Conservation (phyloP, 805 yeast species). For the Saturnispora besseyi region DNA sequence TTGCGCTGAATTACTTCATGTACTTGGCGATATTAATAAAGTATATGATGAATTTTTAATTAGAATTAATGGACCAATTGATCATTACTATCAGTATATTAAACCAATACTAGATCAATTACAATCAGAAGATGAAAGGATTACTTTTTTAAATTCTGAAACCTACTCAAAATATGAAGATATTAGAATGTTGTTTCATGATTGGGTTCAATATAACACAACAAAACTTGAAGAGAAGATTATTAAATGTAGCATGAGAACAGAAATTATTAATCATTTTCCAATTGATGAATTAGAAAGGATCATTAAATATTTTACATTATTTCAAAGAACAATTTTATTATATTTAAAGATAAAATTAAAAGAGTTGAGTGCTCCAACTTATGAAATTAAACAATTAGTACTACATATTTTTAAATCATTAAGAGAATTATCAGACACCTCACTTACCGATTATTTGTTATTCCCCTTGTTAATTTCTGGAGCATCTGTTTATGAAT, state of each 20-base stretch:
- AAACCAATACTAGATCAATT: slow-evolving; percentile 5
- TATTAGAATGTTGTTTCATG: slow-evolving; percentile 17
- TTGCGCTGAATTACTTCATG: slow-evolving; percentile 15
- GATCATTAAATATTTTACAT: slow-evolving; percentile 16
- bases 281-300: slow-evolving; percentile 5
- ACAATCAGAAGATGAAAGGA: slow-evolving; percentile 7
- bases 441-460: slow-evolving; percentile 13
- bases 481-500: slow-evolving; percentile 22
- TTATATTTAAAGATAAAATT: slow-evolving; percentile 17
- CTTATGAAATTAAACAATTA: slow-evolving; percentile 18
- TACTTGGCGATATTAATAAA: slow-evolving; percentile 15
- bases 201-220: slow-evolving; percentile 19
- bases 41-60: slow-evolving; percentile 11
- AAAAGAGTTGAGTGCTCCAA: slow-evolving; percentile 16
- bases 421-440: slow-evolving; percentile 11
- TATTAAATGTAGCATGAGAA: slow-evolving; percentile 10
- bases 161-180: slow-evolving; percentile 15
- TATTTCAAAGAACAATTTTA: slow-evolving; percentile 15
- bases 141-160: slow-evolving; percentile 9
- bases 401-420: slow-evolving; percentile 15
- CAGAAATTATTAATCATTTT: slow-evolving; percentile 1
- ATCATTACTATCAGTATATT: slow-evolving; percentile 1
- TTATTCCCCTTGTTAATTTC: slow-evolving; percentile 19
- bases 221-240: slow-evolving; percentile 10
- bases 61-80: slow-evolving; percentile 7